phyloP scores from a whole-genome alignment of 495 filamentous ascomycete species.

The Clohesyomyces aquaticus region DNA sequence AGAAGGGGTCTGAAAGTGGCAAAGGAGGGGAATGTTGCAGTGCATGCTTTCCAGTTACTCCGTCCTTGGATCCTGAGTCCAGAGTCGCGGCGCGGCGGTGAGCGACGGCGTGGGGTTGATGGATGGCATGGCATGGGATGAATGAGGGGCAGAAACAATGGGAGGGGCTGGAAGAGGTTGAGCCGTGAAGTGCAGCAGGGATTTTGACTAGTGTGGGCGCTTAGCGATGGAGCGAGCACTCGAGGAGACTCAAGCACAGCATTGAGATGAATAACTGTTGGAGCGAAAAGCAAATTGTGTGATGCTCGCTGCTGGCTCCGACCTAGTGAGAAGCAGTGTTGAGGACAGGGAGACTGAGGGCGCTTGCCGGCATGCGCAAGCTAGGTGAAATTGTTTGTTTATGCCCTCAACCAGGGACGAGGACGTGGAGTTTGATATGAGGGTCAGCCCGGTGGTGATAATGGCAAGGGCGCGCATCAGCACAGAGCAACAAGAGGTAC shows the following conservation, averaged over 20 bases:
- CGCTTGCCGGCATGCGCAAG: background rate
- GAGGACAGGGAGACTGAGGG: slow-evolving; percentile 14
- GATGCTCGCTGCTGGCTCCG: slow-evolving; percentile 12
- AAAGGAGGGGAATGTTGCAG: slow-evolving; percentile 15
- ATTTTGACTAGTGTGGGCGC: slow-evolving; percentile 31
- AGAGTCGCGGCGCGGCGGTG: background rate
- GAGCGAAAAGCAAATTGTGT: slow-evolving; percentile 24
- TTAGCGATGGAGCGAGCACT: slow-evolving; percentile 20
- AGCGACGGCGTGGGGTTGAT: background rate
- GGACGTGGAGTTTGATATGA: slow-evolving; percentile 20
- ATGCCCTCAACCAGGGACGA: slow-evolving; percentile 24
- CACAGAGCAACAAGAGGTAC: slow-evolving; percentile 19
- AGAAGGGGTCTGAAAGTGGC: background rate
- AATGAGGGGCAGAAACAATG: slow-evolving; percentile 14
- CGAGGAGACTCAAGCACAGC: slow-evolving; percentile 7
- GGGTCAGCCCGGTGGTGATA: slow-evolving; percentile 16
- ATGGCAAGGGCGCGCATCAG: slow-evolving; percentile 26
- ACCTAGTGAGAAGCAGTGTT: background rate
- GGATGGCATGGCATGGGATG: slow-evolving; percentile 10
- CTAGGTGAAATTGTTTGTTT: slow-evolving; percentile 24
- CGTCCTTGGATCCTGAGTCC: slow-evolving; percentile 5
- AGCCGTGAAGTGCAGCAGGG: slow-evolving; percentile 29
- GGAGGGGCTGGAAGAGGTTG: background rate
- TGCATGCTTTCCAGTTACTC: slow-evolving; percentile 1
- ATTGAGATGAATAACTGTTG: slow-evolving; percentile 5